Evolutionary conservation across 352 stramenopile species (phyloP).

Genomic region (Globisporangium abappressorium): DNA sequence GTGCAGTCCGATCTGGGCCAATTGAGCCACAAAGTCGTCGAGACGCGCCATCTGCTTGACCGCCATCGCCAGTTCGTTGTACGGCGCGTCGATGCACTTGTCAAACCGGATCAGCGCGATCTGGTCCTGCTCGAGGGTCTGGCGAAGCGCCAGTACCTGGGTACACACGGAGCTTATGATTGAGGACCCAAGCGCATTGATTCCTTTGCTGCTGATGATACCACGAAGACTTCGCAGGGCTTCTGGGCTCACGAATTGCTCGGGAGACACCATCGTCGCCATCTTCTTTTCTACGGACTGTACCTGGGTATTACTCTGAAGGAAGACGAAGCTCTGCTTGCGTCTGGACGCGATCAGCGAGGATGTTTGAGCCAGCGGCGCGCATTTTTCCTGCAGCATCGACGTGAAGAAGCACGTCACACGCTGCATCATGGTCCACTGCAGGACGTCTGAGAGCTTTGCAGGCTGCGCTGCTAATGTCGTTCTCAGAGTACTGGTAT

Average conservation of each 20-base stretch:
- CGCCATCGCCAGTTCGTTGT: slow-evolving; percentile 26
- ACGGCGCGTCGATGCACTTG: slow-evolving; percentile 20
- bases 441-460: not conserved
- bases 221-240: slow-evolving; percentile 16
- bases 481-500: not conserved
- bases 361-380: not conserved
- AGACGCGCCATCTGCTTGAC: slow-evolving; percentile 30
- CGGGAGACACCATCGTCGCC: not conserved
- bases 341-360: slow-evolving; percentile 9
- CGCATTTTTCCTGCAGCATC: slow-evolving; percentile 25
- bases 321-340: not conserved
- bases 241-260: slow-evolving; percentile 6
- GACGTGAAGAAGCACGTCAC: slow-evolving; percentile 19
- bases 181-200: slow-evolving; percentile 10
- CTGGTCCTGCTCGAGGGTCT: slow-evolving; percentile 24
- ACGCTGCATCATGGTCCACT: slow-evolving; percentile 16
- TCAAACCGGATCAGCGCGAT: slow-evolving; percentile 33
- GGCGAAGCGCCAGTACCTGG: slow-evolving; percentile 19
- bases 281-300: not conserved
- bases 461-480: not conserved
- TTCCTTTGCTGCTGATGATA: slow-evolving; percentile 14
- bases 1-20: slow-evolving; percentile 17
- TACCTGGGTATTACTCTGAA: not conserved
- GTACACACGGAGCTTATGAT: slow-evolving; percentile 4
- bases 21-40: slow-evolving; percentile 11